These are phyloP conservation scores for Theileria orientalis DNA, from an alignment of 169 alveolate genomes.

Conservation along the genomic window DNA sequence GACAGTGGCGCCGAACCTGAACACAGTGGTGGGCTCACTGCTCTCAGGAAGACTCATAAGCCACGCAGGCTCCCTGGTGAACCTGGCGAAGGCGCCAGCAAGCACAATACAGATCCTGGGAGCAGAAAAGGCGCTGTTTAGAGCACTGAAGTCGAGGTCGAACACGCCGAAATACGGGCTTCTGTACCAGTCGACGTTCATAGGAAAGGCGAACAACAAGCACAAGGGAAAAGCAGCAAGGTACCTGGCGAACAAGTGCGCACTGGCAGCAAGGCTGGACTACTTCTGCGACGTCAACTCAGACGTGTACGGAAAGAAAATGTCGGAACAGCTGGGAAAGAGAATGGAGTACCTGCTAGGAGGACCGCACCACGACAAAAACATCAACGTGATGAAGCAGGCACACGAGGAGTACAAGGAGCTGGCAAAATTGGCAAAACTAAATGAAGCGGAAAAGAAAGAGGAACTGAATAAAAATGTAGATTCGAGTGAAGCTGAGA, in stretches of 20 bases:
- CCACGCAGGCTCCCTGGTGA: conserved; percentile 95
- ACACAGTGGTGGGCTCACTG: conserved; percentile 93
- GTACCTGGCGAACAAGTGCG: conserved; percentile 96
- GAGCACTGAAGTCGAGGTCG: conserved; percentile 95
- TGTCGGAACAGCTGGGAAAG: conserved; percentile 92
- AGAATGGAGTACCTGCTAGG: conserved; percentile 90
- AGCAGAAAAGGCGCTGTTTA: conserved; percentile 96
- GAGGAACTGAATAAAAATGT: neutral
- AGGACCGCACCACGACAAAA: conserved; percentile 78
- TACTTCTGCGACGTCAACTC: conserved; percentile 78
- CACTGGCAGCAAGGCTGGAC: conserved; percentile 98
- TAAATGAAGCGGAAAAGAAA: neutral
- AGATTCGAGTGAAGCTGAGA: conserved; percentile 37
- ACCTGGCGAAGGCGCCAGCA: conserved; percentile 95
- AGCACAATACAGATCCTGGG: conserved; percentile 95
- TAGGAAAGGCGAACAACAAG: conserved; percentile 93
- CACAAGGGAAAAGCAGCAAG: conserved; percentile 95
- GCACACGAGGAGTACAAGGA: conserved; percentile 68
- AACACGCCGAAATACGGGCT: conserved; percentile 99
- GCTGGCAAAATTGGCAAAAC: conserved; percentile 5
- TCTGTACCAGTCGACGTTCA: conserved; percentile 93
- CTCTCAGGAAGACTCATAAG: conserved; percentile 95
- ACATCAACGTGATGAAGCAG: conserved; percentile 86
- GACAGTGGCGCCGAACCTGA: conserved; percentile 97
- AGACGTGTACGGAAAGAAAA: conserved; percentile 89